Conservation (phyloP, 202 grass and related monocot genomes). For the Carex sylvatica region DNA sequence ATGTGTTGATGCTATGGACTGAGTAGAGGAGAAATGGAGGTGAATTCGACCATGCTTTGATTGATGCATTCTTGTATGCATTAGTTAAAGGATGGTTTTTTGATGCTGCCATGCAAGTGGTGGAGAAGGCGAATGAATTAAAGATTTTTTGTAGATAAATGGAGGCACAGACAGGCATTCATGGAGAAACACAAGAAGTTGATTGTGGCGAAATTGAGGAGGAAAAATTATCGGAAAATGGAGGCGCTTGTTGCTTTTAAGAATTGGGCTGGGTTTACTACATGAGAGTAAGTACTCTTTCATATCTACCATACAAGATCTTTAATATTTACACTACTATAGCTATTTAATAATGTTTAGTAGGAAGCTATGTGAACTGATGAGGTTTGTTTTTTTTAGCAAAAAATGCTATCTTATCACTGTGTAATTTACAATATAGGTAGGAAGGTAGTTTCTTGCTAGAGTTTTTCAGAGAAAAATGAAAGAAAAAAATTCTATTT, state of each 20-base stretch:
- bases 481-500: too few relatives aligned
- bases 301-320: not conserved
- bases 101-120: constrained; percentile 91
- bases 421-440: too few relatives aligned
- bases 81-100: constrained; percentile 97
- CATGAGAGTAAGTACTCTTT: constrained; percentile 26
- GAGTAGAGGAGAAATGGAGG: constrained; percentile 72
- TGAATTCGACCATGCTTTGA: constrained; percentile 70
- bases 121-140: constrained; percentile 82
- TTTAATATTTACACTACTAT: too few relatives aligned
- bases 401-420: too few relatives aligned
- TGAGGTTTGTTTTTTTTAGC: too few relatives aligned
- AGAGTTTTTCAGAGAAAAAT: too few relatives aligned
- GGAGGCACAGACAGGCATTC: constrained; percentile 96
- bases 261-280: constrained; percentile 90
- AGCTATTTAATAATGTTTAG: too few relatives aligned
- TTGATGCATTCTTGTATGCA: constrained; percentile 88
- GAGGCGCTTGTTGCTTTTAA: constrained; percentile 92
- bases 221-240: constrained; percentile 85
- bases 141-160: constrained; percentile 99
- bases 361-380: too few relatives aligned
- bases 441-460: too few relatives aligned
- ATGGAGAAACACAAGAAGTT: constrained; percentile 98
- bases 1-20: constrained; percentile 91
- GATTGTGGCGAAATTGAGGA: constrained; percentile 80